Evolutionary conservation across 2,329 filamentous ascomycete species (phyloP), one percentile per base, ranked within the genome.

Genomic region (Rosellinia necatrix): DNA sequence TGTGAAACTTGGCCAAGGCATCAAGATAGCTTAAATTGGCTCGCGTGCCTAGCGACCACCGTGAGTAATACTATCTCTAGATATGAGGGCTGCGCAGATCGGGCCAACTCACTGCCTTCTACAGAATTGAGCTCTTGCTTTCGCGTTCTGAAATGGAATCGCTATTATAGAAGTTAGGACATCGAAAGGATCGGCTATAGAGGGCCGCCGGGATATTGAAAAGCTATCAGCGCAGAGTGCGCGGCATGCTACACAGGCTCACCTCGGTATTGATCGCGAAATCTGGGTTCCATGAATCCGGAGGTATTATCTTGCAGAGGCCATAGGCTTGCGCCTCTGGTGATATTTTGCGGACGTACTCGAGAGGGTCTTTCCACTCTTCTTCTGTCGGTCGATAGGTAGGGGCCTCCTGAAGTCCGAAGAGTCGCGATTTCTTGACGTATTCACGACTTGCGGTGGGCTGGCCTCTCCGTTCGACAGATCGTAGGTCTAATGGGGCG

Each of bases 241-340:
- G 21, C 29, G 22, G 25, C 13, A 25, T 27, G 15, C 21, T 30
- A 21, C 10, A 42, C 35, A 38, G 5, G 60, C 83, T 71, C 80
- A 97, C 93, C 86, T 97, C 92, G 19, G 93, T 97, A 71, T 99
- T 92, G 69, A 99, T 96, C 38, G 92, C 92, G 72, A 99, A 97
- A 13, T 91, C 82, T 6, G 94, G 94, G 68, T 96, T 93, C 94
- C 94, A 99, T 29, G 82, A 86, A 61, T 94, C 91, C 0, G 94
- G 94, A 4, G 94, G 94, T 53, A 99, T 90, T 60, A 99, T 91
- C 75, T 97, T 96, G 81, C 92, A 92, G 50, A 99, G 90, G 47
- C 94, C 94, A 74, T 90, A 97, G 67, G 92, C 86, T 63, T 82
- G 84, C 21, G 91, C 94, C 71, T 97, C 92, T 1, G 91, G 87